Base-by-base conservation (phyloP, 768 basidiomycete genomes). In the Peribolospora kevripleyi region DNA sequence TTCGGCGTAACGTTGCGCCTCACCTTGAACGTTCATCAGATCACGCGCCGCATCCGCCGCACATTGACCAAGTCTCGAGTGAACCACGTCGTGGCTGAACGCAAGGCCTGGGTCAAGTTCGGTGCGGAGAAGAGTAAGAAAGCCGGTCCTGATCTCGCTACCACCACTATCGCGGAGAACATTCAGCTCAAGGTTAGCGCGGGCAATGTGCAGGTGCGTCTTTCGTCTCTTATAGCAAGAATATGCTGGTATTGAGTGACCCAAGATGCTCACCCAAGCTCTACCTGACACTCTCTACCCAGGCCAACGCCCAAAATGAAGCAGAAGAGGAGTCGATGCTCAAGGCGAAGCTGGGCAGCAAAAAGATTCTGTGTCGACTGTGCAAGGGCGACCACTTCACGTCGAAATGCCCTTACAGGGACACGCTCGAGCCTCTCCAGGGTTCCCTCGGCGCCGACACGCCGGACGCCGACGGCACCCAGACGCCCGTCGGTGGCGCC, bases 381-480 rank as follows among this genome's bases (percentile, higher is more conserved):
- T 97, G 93, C 72, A 85, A 91, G 66, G 93, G 91, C 53, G 83
- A 82, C 60, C 93, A 97, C 71, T 97, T 90, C 69, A 98, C 93
- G 10, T 83, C 88, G 59, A 88, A 90, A 68, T 97, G 93, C 75
- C 93, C 93, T 5, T 90, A 88, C 75, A 93, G 88, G 70, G 88
- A 95, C 63, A 82, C 83, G 7, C 75, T 98, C 10, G 80, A 79
- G 7, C 82, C 77, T 3, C 71, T 87, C 50, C 52, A 58, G 48
- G 54, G 52, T 36, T 63, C 65, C 41, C 58, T 65, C 14, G 72
- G 72, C 9, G 69, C 54, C 70, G 79, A 25, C 25, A 25, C 25
- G 25, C 25, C 25, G 25, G 25, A 25, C 25, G 25, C 25, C 25
- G 25, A 25, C 37, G 8, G 13, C 50, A 5, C 8, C n/a, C 36